These are phyloP conservation scores for Fomitopsis serialis DNA, from an alignment of 768 basidiomycete species.

Conservation along the genomic window DNA sequence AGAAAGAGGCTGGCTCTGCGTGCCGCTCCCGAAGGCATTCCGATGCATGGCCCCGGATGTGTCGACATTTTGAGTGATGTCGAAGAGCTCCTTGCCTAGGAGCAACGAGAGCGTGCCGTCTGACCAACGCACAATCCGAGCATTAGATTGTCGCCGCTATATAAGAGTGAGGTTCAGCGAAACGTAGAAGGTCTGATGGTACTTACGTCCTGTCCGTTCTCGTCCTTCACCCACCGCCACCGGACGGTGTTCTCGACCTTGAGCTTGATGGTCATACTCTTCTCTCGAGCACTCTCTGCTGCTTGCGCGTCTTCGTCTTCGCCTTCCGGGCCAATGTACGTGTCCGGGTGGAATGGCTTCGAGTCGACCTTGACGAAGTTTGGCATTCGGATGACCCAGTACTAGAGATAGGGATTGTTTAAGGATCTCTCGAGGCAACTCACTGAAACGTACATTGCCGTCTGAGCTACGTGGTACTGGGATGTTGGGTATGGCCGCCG, in stretches of 20 bases:
- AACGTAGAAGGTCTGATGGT: neutral
- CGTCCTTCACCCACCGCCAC: conserved; percentile 90
- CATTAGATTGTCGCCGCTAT: conserved; percentile 84
- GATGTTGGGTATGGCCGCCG: conserved; percentile 82
- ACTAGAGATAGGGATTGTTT: conserved; percentile 36
- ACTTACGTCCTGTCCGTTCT: conserved; percentile 71
- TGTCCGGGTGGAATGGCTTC: conserved; percentile 84
- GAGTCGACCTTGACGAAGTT: conserved; percentile 88
- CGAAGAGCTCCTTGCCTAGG: conserved; percentile 91
- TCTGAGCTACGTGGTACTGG: conserved; percentile 78
- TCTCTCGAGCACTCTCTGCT: conserved; percentile 61
- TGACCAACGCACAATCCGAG: conserved; percentile 90
- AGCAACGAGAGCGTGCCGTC: conserved; percentile 89
- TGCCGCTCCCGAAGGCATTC: conserved; percentile 46
- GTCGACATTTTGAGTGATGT: conserved; percentile 77
- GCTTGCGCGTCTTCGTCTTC: conserved; percentile 60
- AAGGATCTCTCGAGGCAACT: neutral
- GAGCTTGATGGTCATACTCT: conserved; percentile 79
- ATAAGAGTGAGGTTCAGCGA: neutral
- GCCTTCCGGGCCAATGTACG: conserved; percentile 78
- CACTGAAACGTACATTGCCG: conserved; percentile 55
- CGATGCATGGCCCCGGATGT: conserved; percentile 64
- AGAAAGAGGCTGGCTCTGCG: conserved; percentile 13
- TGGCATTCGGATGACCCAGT: conserved; percentile 93
- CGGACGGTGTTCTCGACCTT: conserved; percentile 92